A percentile compares a stretch with the other conserved stretches of the same genome.
Evolutionary conservation across 140 eudicot species (phyloP).

Genomic region (Artemisia princeps): DNA sequence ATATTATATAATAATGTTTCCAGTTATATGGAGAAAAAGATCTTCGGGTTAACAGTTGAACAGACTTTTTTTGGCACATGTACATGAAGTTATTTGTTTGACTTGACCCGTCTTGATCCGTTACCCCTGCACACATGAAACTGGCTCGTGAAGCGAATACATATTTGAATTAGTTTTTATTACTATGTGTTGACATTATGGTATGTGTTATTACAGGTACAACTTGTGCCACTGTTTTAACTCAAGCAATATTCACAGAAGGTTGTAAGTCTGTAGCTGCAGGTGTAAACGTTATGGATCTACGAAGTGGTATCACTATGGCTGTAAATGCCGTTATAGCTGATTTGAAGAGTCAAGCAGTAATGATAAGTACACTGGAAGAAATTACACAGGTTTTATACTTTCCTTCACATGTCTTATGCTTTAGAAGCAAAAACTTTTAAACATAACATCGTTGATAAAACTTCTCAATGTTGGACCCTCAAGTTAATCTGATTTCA

Average conservation of each 20-base stretch:
- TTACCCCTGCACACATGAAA: not conserved
- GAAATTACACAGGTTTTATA: constrained; percentile 68
- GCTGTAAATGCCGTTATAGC: constrained; percentile 73
- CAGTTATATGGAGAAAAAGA: too few species aligned
- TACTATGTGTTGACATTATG: not conserved
- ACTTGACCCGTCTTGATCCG: not conserved
- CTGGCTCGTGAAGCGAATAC: not conserved
- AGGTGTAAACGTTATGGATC: constrained; percentile 91
- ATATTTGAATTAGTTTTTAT: not conserved
- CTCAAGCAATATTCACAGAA: constrained; percentile 85
- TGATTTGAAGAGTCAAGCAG: constrained; percentile 69
- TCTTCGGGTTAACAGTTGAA: too few species aligned
- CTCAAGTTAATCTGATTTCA: too few species aligned
- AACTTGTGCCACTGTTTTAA: constrained; percentile 93
- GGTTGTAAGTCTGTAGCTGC: constrained; percentile 89
- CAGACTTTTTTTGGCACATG: too few species aligned
- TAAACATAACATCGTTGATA: too few species aligned
- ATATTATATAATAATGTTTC: too few species aligned
- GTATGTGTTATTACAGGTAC: constrained; percentile 53
- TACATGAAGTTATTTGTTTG: too few species aligned
- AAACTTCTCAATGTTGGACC: too few species aligned
- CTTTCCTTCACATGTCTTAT: not conserved
- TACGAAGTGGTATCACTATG: constrained; percentile 74
- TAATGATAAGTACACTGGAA: constrained; percentile 86
- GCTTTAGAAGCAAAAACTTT: not conserved